Base-by-base conservation (phyloP, 352 stramenopile species). In the Globisporangium okanoganense region DNA sequence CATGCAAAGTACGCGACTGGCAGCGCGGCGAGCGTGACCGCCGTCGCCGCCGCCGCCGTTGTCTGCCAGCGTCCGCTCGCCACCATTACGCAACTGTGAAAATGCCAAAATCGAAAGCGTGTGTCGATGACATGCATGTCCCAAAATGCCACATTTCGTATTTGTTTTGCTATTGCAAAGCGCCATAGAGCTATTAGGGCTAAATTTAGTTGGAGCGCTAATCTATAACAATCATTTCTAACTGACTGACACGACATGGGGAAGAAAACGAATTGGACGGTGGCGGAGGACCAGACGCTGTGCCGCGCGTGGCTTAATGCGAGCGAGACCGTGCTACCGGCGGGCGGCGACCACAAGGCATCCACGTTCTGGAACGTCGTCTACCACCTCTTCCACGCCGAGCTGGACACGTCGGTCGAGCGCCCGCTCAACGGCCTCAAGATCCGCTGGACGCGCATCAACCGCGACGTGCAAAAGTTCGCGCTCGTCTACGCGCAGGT, bases 231-330 rank as follows among this genome's bases (percentile, higher is more conserved):
- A 50, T 51, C 58, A 71, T 87, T 85, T 87, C 72, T 83, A 82
- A 75, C 14, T 45, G 20, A 22, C 40, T 20, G 13, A 18, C 33
- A 16, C 16, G 3, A 16, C n/a, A 89, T 92, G 82, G 82, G 82
- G 51, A 92, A 89, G 77, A 92, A 92, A 71, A 87, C 79, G 36
- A 92, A 92, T 58, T 90, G 82, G 80, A 82, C 72, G 1, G 41
- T 71, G 33, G 56, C 69, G 12, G 82, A 92, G 62, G 79, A 92
- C 50, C 72, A 82, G 69, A 71, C 77, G 56, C 73, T 92, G 29
- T 90, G 80, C 52, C 82, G 79, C 52, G 78, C 79, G 51, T 92
- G 82, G 82, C 67, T 89, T 38, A 76, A 64, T 43, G 80, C 80
- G 49, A 84, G 68, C 65, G 78, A 89, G 22, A 52, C 64, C 14